Evolutionary conservation across 2,329 filamentous ascomycete genomes (phyloP).

Genomic region (Harringtonia aguacate): DNA sequence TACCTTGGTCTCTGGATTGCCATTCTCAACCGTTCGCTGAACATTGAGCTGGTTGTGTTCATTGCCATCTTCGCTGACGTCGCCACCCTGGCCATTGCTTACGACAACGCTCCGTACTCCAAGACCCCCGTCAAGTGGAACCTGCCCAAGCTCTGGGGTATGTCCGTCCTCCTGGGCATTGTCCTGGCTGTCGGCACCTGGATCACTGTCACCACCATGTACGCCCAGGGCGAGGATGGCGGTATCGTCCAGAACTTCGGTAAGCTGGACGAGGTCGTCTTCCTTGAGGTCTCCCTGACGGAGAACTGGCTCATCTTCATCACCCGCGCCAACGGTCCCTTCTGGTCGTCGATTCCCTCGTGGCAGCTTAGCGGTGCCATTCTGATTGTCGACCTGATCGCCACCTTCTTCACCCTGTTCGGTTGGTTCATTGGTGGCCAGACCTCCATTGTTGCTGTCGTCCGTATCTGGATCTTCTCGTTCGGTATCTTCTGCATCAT

Average conservation of each 20-base stretch:
- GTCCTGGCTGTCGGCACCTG: constrained; percentile 76
- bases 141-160: constrained; percentile 85
- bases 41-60: constrained; percentile 83
- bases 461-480: constrained; percentile 86
- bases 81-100: constrained; percentile 83
- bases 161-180: constrained; percentile 74
- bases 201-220: constrained; percentile 83
- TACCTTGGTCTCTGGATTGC: constrained; percentile 89
- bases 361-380: constrained; percentile 77
- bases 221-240: constrained; percentile 54
- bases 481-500: constrained; percentile 78
- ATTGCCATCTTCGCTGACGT: constrained; percentile 93
- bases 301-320: constrained; percentile 98
- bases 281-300: constrained; percentile 81
- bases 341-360: constrained; percentile 83
- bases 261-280: constrained; percentile 70
- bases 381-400: constrained; percentile 69
- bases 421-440: constrained; percentile 65
- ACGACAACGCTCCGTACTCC: constrained; percentile 84
- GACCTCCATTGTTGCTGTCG: constrained; percentile 67
- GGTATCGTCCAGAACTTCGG: constrained; percentile 89
- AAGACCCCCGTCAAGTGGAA: constrained; percentile 91
- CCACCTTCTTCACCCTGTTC: constrained; percentile 77
- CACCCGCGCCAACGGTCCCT: constrained; percentile 83
- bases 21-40: constrained; percentile 73